Evolutionary conservation across 2,329 filamentous ascomycete species (phyloP), one percentile per base, ranked within the genome.

Genomic region (Ceratocystis smalleyi): DNA sequence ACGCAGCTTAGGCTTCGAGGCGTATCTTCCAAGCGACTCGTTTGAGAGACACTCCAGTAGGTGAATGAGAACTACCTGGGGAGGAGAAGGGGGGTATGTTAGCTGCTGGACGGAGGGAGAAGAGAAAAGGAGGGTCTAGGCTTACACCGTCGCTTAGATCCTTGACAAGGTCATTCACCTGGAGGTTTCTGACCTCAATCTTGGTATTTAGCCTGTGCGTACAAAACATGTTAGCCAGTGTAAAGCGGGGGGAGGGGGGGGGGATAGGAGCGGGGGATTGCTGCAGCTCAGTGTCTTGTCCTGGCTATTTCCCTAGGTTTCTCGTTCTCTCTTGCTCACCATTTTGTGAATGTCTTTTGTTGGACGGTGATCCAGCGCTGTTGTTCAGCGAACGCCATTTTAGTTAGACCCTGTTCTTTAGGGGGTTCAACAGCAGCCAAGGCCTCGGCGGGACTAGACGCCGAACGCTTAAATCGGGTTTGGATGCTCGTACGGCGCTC

Each of bases 301-400:
- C 3, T 5, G 3, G 24, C 24, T 27, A 5, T 27, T 19, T 15
- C 15, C 47, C 17, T 27, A 10, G 12, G 27, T 10, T 51, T 2
- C 35, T 24, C 17, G 24, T 8, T 49, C 47, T 49, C 8, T n/a
- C 17, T 15, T 24, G 65, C 70, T 55, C 71, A 77, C 76, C 94
- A 99, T 89, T 97, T 99, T 66, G 91, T 96, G 76, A 99, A 99
- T 32, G 94, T 99, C 82, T 97, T 99, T 76, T 97, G 88, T 79
- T 97, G 92, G 76, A 96, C 91, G 72, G 80, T 84, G 70, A 87
- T 81, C 84, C 84, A 87, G 74, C 80, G 78, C 74, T 85, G 81
- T 75, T 86, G 81, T 73, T 84, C 82, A 69, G 80, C 76, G 73
- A 78, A 83, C 65, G 81, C 83, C 83, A 86, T 86, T 74, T 77